Percentiles rank a stretch among this genome's conserved stretches.
phyloP scores from a whole-genome alignment of 768 basidiomycete species.

The Porphyrellus cyaneotinctus region DNA sequence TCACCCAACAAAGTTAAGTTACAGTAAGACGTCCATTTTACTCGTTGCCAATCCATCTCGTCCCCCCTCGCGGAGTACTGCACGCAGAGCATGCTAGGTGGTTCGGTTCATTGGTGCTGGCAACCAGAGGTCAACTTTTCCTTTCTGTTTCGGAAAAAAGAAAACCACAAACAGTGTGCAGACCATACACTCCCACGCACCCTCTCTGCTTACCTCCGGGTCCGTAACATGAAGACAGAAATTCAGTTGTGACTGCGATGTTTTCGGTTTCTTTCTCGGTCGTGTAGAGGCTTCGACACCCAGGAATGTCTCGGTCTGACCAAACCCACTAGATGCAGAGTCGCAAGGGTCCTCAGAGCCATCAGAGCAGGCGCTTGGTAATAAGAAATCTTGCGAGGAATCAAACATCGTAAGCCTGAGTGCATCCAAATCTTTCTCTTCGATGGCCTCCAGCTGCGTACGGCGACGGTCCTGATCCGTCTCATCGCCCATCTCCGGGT shows the following conservation, averaged over 20 bases:
- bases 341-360: background rate
- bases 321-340: background rate
- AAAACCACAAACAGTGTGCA: constrained; percentile 57
- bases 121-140: background rate
- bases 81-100: constrained; percentile 65
- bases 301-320: background rate
- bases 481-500: constrained; percentile 37
- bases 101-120: constrained; percentile 48
- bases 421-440: constrained; percentile 39
- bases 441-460: constrained; percentile 45
- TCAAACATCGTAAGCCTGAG: constrained; percentile 43
- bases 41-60: constrained; percentile 12
- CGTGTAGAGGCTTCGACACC: background rate
- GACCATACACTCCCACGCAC: constrained; percentile 50
- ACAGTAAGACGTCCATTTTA: background rate
- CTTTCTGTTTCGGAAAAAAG: background rate
- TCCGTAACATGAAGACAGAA: background rate
- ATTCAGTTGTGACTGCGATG: constrained; percentile 15
- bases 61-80: constrained; percentile 47
- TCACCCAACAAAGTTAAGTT: background rate
- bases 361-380: constrained; percentile 24
- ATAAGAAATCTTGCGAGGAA: constrained; percentile 50
- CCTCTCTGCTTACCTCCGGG: constrained; percentile 24
- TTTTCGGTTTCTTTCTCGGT: constrained; percentile 20
- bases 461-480: constrained; percentile 49